These are phyloP conservation scores for Croton laevigatus DNA, from an alignment of 441 rosid species.

Conservation along the genomic window DNA sequence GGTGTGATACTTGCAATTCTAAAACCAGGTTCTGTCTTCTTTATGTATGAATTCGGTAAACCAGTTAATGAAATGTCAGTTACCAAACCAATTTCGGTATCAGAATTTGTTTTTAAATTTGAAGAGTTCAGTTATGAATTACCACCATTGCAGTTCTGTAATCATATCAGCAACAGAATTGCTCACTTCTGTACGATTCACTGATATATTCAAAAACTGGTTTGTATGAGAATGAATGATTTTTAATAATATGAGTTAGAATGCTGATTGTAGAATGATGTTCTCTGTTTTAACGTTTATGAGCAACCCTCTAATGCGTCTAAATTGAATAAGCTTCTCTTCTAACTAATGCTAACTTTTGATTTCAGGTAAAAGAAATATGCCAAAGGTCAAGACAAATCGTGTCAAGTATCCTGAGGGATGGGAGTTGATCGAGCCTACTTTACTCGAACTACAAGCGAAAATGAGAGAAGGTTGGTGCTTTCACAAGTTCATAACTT, in stretches of 20 bases:
- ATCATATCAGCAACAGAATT: too few species aligned
- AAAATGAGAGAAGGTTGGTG: constrained; percentile 78
- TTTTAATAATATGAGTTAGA: not conserved
- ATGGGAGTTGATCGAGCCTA: constrained; percentile 87
- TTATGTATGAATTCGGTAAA: too few species aligned
- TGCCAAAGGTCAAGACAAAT: constrained; percentile 83
- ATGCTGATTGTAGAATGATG: not conserved
- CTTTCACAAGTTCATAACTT: not conserved
- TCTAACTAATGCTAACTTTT: not conserved
- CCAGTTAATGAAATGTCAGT: too few species aligned
- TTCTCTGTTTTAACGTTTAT: not conserved
- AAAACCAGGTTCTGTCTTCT: too few species aligned
- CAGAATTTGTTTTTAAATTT: too few species aligned
- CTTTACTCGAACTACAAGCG: constrained; percentile 59
- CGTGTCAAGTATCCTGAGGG: constrained; percentile 70
- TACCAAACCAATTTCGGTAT: too few species aligned
- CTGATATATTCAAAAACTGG: not conserved
- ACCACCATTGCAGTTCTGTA: too few species aligned
- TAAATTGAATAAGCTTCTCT: not conserved
- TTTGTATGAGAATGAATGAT: not conserved
- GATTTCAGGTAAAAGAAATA: constrained; percentile 18
- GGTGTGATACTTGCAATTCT: too few species aligned
- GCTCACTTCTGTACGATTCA: not conserved
- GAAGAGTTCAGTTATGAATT: too few species aligned
- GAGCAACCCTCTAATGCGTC: not conserved